Conservation (phyloP, 1,284 basidiomycete genomes). For the Thecaphora frezii region DNA sequence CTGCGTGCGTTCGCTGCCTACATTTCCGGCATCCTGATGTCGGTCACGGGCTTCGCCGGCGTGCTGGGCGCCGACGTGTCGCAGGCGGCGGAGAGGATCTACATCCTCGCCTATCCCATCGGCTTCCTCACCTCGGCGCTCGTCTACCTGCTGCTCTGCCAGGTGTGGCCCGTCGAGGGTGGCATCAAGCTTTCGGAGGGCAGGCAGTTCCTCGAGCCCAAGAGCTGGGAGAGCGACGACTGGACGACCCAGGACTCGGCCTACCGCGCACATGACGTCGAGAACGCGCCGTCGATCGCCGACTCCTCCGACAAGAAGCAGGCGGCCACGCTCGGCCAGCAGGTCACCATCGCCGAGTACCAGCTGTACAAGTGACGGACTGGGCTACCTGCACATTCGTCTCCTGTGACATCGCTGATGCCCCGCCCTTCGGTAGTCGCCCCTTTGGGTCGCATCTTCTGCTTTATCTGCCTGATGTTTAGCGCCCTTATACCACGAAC, state of each 20-base stretch:
- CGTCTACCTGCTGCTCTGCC: slow-evolving; percentile 49
- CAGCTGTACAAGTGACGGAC: slow-evolving; percentile 25
- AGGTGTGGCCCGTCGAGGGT: slow-evolving; percentile 25
- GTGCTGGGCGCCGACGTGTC: slow-evolving; percentile 46
- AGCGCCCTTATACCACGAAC: too few relatives aligned
- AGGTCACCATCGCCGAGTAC: slow-evolving; percentile 17
- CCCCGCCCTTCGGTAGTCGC: too few relatives aligned
- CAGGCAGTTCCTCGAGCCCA: slow-evolving; percentile 29
- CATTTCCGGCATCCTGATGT: slow-evolving; percentile 76
- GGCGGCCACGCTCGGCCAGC: not conserved
- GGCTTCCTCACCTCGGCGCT: slow-evolving; percentile 55
- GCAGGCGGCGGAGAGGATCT: slow-evolving; percentile 47
- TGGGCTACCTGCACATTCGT: too few relatives aligned
- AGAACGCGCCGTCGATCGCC: not conserved
- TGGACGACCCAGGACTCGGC: slow-evolving; percentile 9
- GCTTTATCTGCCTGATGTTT: too few relatives aligned
- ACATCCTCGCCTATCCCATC: slow-evolving; percentile 58
- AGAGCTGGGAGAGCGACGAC: slow-evolving; percentile 33
- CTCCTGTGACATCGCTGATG: too few relatives aligned
- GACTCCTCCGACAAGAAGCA: not conserved
- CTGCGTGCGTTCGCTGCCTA: slow-evolving; percentile 71
- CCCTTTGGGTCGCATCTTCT: too few relatives aligned
- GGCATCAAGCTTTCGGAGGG: slow-evolving; percentile 15
- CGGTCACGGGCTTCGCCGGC: slow-evolving; percentile 73
- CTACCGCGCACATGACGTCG: not conserved